phyloP scores from a whole-genome alignment of 2,329 filamentous ascomycete genomes.

The Nannizziopsis arthrosporioides region DNA sequence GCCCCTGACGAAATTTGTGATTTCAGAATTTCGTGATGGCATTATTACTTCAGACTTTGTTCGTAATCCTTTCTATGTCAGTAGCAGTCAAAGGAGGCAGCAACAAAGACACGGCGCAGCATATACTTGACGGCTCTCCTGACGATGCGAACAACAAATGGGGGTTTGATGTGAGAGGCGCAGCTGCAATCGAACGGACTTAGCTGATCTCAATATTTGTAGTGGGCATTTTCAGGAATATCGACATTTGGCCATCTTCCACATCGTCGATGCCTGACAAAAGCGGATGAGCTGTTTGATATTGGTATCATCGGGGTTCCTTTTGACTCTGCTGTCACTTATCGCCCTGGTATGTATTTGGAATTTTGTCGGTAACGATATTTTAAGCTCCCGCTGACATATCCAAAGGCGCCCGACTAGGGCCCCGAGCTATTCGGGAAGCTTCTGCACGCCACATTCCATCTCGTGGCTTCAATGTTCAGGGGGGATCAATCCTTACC shows the following conservation, averaged over 20 bases:
- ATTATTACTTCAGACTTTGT: too few relatives aligned
- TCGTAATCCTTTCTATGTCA: too few relatives aligned
- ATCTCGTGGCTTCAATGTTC: constrained; percentile 69
- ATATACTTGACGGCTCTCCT: too few relatives aligned
- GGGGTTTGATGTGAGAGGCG: too few relatives aligned
- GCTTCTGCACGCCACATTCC: constrained; percentile 69
- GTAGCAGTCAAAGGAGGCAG: too few relatives aligned
- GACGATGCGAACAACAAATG: too few relatives aligned
- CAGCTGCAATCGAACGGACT: too few relatives aligned
- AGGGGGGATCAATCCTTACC: constrained; percentile 75
- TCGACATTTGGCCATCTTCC: constrained; percentile 71
- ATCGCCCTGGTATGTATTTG: constrained; percentile 22
- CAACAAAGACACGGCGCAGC: too few relatives aligned
- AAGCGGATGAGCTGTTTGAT: constrained; percentile 52
- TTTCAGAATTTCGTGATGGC: too few relatives aligned
- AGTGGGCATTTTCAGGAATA: constrained; percentile 59
- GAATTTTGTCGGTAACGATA: constrained; percentile 58
- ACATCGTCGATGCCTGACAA: constrained; percentile 65
- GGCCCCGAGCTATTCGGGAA: constrained; percentile 72
- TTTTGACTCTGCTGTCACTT: constrained; percentile 49
- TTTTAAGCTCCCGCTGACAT: constrained; percentile 41
- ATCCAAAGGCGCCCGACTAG: constrained; percentile 56
- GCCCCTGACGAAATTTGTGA: too few relatives aligned
- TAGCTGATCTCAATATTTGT: too few relatives aligned
- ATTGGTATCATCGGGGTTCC: constrained; percentile 61